A percentile compares a stretch with the other conserved stretches of the same genome.
Conservation (phyloP, 164 flowering plant genomes). For the Taxillus chinensis region DNA sequence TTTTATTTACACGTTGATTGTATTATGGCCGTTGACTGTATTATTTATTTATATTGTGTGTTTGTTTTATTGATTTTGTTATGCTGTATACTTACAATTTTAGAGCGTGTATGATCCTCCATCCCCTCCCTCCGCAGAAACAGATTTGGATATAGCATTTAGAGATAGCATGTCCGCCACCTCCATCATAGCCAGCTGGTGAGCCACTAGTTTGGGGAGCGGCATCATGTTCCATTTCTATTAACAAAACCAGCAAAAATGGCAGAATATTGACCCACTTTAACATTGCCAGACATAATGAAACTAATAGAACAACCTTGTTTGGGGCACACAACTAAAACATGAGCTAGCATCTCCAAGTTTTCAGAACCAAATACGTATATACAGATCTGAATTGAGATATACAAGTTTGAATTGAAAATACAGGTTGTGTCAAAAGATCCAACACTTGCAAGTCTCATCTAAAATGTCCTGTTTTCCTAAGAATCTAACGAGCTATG, state of each 20-base stretch:
- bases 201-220: constrained; percentile 90
- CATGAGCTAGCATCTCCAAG: constrained; percentile 57
- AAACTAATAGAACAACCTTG: constrained; percentile 56
- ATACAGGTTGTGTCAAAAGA: constrained; percentile 69
- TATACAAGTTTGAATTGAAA: constrained; percentile 40
- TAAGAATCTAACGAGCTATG: too few relatives aligned
- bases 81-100: constrained; percentile 56
- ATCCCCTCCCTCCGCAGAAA: constrained; percentile 78
- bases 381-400: constrained; percentile 43
- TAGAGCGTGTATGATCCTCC: constrained; percentile 53
- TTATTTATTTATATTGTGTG: too few relatives aligned
- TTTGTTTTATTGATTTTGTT: too few relatives aligned
- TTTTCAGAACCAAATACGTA: constrained; percentile 60
- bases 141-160: constrained; percentile 71
- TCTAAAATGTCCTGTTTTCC: too few relatives aligned
- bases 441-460: constrained; percentile 76
- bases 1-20: too few relatives aligned
- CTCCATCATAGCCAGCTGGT: constrained; percentile 73
- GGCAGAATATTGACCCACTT: constrained; percentile 47
- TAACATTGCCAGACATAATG: constrained; percentile 62
- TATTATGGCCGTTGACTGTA: too few relatives aligned
- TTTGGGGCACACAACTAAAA: constrained; percentile 44
- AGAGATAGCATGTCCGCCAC: constrained; percentile 59
- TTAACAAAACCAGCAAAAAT: constrained; percentile 58
- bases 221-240: constrained; percentile 44